Evolutionary conservation across 495 filamentous ascomycete species (phyloP), one percentile per base, ranked within the genome.

Genomic region (Penicillium flavigenum): DNA sequence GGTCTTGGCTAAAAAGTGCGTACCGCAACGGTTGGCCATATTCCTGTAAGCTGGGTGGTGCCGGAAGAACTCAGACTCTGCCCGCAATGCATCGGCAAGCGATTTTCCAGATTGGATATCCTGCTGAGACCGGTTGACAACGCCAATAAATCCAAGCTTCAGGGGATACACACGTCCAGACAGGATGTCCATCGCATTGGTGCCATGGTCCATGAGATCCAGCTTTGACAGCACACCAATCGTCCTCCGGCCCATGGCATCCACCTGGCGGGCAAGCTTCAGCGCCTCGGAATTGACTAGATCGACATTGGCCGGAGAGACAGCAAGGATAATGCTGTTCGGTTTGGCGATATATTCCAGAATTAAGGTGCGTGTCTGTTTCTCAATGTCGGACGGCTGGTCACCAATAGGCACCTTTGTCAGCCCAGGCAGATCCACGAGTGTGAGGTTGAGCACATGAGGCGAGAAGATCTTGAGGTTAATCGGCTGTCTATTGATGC

Each of bases 401-500:
- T 99, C 94, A 52, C 94, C 94, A 71, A 99, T 99, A 19, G 94
- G 95, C 62, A 96, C 93, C 80, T 99, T 99, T 53, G 94, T 99
- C 60, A 99, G 76, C 51, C 94, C 94, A 11, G 94, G 94, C 59
- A 99, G 72, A 79, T 99, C 94, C 55, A 99, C 95, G 63, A 99
- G 79, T 9, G 94, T 99, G 62, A 99, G 80, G 74, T 92, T 98
- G 53, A 99, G 82, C 46, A 99, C 95, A 75, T 97, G 88, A 4
- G 94, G 95, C 22, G 94, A 98, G 73, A 96, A 99, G 52, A 99
- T 96, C 71, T 99, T 99, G 47, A 99, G 81, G 70, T 99, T 98
- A 69, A 99, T 99, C 45, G 94, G 92, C 70, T 96, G 88, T 54
- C 94, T 81, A 68, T 96, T 99, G 74, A 99, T 99, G 58, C 94